Base-by-base conservation (phyloP, 164 flowering plant genomes). In the Stephania yunnanensis region DNA sequence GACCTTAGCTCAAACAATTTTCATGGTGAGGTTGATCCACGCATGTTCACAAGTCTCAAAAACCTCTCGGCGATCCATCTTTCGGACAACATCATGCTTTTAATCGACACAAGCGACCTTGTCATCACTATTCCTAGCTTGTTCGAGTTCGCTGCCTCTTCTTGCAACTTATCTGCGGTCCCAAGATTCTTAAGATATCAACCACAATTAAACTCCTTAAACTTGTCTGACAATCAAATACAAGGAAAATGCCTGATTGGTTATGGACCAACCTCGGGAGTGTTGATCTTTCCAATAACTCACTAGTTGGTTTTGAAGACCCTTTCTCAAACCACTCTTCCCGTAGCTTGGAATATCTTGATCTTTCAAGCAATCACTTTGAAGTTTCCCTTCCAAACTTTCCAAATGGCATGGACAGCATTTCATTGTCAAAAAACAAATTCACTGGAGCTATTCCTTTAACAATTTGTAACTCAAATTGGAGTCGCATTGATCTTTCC, bases 401-500 rank as follows among this genome's bases (percentile, higher is more conserved):
- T 0, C 82, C 89, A 52, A 5, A 1, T 20, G 36, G 75, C 11
- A 0, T 66, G 25, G 85, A 78, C 81, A 75, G 0, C 15, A 15
- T 86, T 68, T 87, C 88, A 13, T 68, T 88, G 42, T 74, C 89
- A 15, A 72, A 69, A 30, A 83, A 83, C 50, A 19, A 42, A 0
- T 52, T 81, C 15, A 12, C 1, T 3, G 83, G 86, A 22, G 22
- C 69, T 65, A 77, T 82, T 55, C 84, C 86, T 63, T 0, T 42
- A 6, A 87, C 90, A 1, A 48, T 91, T 3, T 92, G 97, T 82
- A 77, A 81, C 68, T 82, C 78, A 0, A 10, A 2, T 3, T 68
- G 31, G 77, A 61, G 70, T 87, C 86, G 74, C 89, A 50, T 89
- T 50, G 88, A 88, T 68, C 75, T 91, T 11, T 90, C 95, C 0